Evolutionary conservation across 1,139 yeast species (phyloP).

Genomic region (Suhomyces atakaporum): DNA sequence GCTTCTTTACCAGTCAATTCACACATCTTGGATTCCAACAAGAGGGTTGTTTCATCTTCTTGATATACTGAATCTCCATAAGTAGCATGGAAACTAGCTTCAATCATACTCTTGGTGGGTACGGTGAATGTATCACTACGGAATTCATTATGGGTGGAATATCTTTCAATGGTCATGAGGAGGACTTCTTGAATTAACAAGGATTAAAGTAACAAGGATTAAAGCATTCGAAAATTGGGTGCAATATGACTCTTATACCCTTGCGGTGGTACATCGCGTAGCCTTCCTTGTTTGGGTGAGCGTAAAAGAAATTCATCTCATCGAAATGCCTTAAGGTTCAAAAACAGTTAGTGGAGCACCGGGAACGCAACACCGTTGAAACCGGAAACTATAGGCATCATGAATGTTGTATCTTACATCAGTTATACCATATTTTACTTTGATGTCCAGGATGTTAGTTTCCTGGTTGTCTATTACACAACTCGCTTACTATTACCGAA

Average conservation of each 20-base stretch:
- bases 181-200: too few relatives aligned
- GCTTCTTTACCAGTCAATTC: constrained; percentile 43
- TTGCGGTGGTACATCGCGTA: constrained; percentile 1
- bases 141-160: constrained; percentile 55
- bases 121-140: constrained; percentile 93
- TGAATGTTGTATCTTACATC: too few relatives aligned
- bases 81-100: constrained; percentile 35
- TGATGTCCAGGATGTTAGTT: too few relatives aligned
- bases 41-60: constrained; percentile 40
- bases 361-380: neutral
- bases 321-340: constrained; percentile 3
- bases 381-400: too few relatives aligned
- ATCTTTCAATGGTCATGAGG: constrained; percentile 27
- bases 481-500: constrained; percentile 4
- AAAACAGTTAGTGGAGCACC: neutral
- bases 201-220: too few relatives aligned
- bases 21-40: constrained; percentile 39
- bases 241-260: neutral
- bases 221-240: too few relatives aligned
- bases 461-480: too few relatives aligned
- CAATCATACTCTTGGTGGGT: constrained; percentile 77
- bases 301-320: constrained; percentile 6
- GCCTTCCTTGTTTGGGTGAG: neutral
- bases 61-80: constrained; percentile 48
- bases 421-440: too few relatives aligned